Evolutionary conservation across 2,329 filamentous ascomycete species (phyloP).

Genomic region (Aspergillus ibericus): DNA sequence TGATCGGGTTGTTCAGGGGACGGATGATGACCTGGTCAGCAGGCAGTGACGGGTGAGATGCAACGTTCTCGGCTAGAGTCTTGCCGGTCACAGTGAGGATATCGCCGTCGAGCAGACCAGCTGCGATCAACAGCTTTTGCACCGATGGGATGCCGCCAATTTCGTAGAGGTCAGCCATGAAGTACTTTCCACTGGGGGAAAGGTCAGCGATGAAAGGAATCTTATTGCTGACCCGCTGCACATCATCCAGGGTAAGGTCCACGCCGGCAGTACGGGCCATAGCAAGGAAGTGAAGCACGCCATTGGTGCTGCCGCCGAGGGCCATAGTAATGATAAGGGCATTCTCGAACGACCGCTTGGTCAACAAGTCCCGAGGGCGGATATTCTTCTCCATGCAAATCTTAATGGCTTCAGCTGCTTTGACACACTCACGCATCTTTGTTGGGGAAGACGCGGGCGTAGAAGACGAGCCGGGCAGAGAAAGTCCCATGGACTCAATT

Average conservation of each 20-base stretch:
- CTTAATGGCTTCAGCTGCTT: constrained; percentile 74
- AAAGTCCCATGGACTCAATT: constrained; percentile 84
- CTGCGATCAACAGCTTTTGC: constrained; percentile 79
- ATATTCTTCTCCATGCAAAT: constrained; percentile 81
- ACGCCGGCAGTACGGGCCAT: constrained; percentile 86
- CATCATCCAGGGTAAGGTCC: constrained; percentile 73
- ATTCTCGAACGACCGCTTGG: constrained; percentile 79
- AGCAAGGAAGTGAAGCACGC: constrained; percentile 82
- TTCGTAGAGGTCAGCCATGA: constrained; percentile 84
- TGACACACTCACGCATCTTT: constrained; percentile 83
- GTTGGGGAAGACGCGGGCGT: constrained; percentile 78
- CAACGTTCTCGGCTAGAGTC: constrained; percentile 79
- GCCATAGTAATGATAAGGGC: constrained; percentile 88
- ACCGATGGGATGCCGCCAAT: constrained; percentile 84
- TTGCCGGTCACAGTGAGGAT: constrained; percentile 82
- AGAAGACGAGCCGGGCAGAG: constrained; percentile 78
- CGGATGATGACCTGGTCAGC: constrained; percentile 82
- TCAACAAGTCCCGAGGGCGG: constrained; percentile 75
- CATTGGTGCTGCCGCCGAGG: constrained; percentile 86
- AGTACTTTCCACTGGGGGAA: constrained; percentile 78
- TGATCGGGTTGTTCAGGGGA: constrained; percentile 79
- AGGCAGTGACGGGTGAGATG: constrained; percentile 71
- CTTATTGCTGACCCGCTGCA: constrained; percentile 77
- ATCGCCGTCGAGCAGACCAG: constrained; percentile 70
- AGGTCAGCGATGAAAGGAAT: constrained; percentile 85